Conservation (phyloP, 1,284 basidiomycete species). For the Afroboletus lepidellus region DNA sequence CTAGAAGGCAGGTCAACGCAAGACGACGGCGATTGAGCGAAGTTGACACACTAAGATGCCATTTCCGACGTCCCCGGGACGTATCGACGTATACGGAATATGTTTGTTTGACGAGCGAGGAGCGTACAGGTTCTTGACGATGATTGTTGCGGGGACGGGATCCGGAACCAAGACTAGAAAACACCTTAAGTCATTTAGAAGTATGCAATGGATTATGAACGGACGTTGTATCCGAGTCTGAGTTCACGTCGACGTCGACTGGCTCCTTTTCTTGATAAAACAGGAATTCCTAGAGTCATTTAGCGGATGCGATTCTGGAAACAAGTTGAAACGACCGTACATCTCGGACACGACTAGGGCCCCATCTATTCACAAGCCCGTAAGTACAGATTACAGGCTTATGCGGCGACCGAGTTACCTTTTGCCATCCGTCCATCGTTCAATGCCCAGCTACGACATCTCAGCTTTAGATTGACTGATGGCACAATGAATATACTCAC, state of each 20-base stretch:
- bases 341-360: slow-evolving; percentile 72
- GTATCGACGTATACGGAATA: slow-evolving; percentile 74
- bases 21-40: neutral
- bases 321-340: slow-evolving; percentile 40
- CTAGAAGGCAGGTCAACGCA: slow-evolving; percentile 35
- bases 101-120: slow-evolving; percentile 71
- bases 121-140: slow-evolving; percentile 40
- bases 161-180: slow-evolving; percentile 35
- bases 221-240: slow-evolving; percentile 46
- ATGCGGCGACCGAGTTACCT: slow-evolving; percentile 36
- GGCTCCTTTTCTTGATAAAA: slow-evolving; percentile 69
- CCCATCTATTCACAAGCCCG: slow-evolving; percentile 48
- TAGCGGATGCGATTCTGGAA: slow-evolving; percentile 3
- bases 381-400: slow-evolving; percentile 31
- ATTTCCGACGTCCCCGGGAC: slow-evolving; percentile 61
- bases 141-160: slow-evolving; percentile 35
- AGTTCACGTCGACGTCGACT: slow-evolving; percentile 43
- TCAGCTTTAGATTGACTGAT: slow-evolving; percentile 5
- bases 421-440: slow-evolving; percentile 80
- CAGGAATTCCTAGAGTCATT: slow-evolving; percentile 59
- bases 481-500: slow-evolving; percentile 40
- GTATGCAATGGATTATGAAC: slow-evolving; percentile 10
- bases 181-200: slow-evolving; percentile 13
- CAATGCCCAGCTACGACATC: slow-evolving; percentile 58
- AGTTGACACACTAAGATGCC: slow-evolving; percentile 67